phyloP scores from a whole-genome alignment of 345 rosid genomes.

The Bruguiera gymnorhiza region DNA sequence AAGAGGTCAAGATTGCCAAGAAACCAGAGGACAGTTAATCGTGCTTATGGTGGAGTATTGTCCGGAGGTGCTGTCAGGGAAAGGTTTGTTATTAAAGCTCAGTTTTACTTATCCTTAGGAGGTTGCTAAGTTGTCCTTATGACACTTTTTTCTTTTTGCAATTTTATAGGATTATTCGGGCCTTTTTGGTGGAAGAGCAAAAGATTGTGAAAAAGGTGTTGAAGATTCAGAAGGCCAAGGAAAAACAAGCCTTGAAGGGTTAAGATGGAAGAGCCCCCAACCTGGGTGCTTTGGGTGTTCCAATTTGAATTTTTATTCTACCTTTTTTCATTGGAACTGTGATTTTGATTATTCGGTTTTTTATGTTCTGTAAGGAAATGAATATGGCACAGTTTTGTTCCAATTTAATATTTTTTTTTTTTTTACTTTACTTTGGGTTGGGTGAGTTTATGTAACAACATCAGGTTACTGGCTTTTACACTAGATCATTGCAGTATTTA shows the following conservation, averaged over 20 bases:
- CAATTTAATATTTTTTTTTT: too few species aligned
- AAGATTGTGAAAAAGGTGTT: slow-evolving; percentile 32
- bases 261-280: background rate
- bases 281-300: background rate
- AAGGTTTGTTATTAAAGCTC: slow-evolving; percentile 6
- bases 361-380: background rate
- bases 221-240: slow-evolving; percentile 32
- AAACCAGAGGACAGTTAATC: slow-evolving; percentile 31
- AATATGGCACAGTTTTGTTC: background rate
- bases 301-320: background rate
- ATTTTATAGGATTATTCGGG: slow-evolving; percentile 22
- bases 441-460: too few species aligned
- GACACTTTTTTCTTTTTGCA: background rate
- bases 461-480: too few species aligned
- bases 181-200: slow-evolving; percentile 30
- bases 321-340: background rate
- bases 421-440: too few species aligned
- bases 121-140: background rate
- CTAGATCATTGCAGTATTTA: too few species aligned
- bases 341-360: background rate
- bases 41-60: slow-evolving; percentile 32
- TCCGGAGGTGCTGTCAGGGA: slow-evolving; percentile 30
- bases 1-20: slow-evolving; percentile 31
- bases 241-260: slow-evolving; percentile 17
- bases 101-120: background rate